Conservation (phyloP, 805 yeast genomes). For the Debaryomyces maramus region DNA sequence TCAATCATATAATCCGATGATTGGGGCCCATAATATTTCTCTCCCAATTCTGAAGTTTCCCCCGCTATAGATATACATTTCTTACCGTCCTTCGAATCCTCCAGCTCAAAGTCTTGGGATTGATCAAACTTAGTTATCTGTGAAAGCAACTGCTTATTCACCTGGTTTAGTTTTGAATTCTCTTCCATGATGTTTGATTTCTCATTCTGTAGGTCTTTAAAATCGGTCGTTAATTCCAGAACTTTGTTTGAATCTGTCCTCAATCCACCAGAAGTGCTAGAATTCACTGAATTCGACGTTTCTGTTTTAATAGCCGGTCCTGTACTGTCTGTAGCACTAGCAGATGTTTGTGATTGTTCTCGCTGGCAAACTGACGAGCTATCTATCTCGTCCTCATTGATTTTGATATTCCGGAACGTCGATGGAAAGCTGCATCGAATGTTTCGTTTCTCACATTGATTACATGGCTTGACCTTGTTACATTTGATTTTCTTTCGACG, state of each 20-base stretch:
- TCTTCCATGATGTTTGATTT: conserved; percentile 19
- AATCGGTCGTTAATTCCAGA: conserved; percentile 12
- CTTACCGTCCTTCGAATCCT: background rate
- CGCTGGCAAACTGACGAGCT: no score
- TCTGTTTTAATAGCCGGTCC: background rate
- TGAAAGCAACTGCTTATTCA: conserved; percentile 12
- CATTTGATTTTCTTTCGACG: conserved; percentile 37
- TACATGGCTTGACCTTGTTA: conserved; percentile 39
- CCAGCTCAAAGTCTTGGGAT: background rate
- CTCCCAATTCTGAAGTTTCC: conserved; percentile 40
- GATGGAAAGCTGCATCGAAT: conserved; percentile 47
- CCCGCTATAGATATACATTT: conserved; percentile 25
- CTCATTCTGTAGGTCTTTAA: conserved; percentile 20
- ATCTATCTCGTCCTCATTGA: conserved; percentile 21
- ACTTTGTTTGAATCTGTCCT: background rate
- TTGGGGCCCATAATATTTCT: conserved; percentile 52
- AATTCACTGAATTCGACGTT: background rate
- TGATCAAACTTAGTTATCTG: conserved; percentile 4
- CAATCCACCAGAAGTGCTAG: background rate
- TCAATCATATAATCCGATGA: conserved; percentile 50
- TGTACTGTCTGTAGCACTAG: background rate
- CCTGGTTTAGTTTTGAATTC: conserved; percentile 17
- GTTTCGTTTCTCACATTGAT: conserved; percentile 38
- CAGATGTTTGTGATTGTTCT: no score
- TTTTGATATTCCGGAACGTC: conserved; percentile 45